phyloP scores from a whole-genome alignment of 345 rosid species.

The Psidium friedrichsthalianum region DNA sequence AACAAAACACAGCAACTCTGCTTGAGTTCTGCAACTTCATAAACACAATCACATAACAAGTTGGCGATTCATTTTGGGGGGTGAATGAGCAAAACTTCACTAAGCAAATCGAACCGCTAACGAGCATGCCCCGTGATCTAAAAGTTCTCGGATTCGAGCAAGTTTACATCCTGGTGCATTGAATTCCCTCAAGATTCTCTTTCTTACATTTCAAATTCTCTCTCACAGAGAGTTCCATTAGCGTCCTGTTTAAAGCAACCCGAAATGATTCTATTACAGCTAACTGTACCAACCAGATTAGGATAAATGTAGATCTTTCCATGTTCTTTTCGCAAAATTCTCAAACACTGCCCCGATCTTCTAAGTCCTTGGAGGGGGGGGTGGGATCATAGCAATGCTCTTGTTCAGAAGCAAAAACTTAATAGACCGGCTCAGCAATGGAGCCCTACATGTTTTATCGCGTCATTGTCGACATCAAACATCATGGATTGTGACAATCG shows the following conservation, averaged over 20 bases:
- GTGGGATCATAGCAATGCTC: too few relatives aligned
- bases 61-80: fast-evolving
- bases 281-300: neutral
- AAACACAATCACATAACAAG: neutral
- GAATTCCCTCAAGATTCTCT: neutral
- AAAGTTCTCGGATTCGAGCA: neutral
- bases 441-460: neutral
- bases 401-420: neutral
- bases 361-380: too few relatives aligned
- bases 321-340: neutral
- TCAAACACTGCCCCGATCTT: neutral
- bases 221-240: neutral
- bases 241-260: neutral
- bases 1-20: neutral
- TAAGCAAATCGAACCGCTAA: neutral
- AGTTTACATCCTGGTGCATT: neutral
- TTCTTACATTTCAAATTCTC: neutral
- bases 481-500: neutral
- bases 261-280: neutral
- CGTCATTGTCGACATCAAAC: neutral
- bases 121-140: neutral
- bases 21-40: neutral
- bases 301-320: neutral
- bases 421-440: neutral
- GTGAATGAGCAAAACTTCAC: neutral